phyloP scores from a whole-genome alignment of 1,139 yeast species.

The Waltiozyma sp. region DNA sequence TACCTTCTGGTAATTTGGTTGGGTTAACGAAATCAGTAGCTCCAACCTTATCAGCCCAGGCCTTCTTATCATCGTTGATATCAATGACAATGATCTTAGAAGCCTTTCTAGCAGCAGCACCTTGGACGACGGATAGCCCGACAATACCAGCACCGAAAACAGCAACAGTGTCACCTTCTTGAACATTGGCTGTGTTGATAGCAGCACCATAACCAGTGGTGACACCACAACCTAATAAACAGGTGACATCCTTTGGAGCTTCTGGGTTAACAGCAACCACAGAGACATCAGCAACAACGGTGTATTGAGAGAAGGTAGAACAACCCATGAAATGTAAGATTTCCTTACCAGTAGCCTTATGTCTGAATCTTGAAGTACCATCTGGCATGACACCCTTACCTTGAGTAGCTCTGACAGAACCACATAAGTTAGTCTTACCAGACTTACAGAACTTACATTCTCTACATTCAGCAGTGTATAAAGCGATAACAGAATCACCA shows the following conservation, averaged over 20 bases:
- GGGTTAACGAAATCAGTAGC: conserved; percentile 95
- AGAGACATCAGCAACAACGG: conserved; percentile 97
- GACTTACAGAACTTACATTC: conserved; percentile 92
- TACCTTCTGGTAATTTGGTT: conserved; percentile 56
- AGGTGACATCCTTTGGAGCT: conserved; percentile 79
- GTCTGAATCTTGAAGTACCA: conserved; percentile 75
- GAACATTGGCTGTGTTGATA: conserved; percentile 83
- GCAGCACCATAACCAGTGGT: conserved; percentile 99
- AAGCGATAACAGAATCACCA: conserved; percentile 85
- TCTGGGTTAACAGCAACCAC: conserved; percentile 81
- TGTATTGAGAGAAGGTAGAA: conserved; percentile 92
- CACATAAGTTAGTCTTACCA: conserved; percentile 93
- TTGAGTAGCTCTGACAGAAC: conserved; percentile 82
- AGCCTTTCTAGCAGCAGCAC: conserved; percentile 79
- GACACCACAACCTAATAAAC: conserved; percentile 95
- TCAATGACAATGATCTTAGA: conserved; percentile 78
- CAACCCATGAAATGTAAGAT: conserved; percentile 94
- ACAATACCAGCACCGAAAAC: conserved; percentile 97
- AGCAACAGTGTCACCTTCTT: conserved; percentile 88
- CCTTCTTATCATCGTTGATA: conserved; percentile 71
- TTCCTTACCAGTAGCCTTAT: conserved; percentile 66
- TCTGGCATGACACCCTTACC: conserved; percentile 94
- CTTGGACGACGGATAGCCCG: conserved; percentile 92
- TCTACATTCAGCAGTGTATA: conserved; percentile 93
- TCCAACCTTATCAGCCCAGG: conserved; percentile 83